These are phyloP conservation scores for Eucalyptus regnans DNA, from an alignment of 345 rosid species.

Conservation along the genomic window DNA sequence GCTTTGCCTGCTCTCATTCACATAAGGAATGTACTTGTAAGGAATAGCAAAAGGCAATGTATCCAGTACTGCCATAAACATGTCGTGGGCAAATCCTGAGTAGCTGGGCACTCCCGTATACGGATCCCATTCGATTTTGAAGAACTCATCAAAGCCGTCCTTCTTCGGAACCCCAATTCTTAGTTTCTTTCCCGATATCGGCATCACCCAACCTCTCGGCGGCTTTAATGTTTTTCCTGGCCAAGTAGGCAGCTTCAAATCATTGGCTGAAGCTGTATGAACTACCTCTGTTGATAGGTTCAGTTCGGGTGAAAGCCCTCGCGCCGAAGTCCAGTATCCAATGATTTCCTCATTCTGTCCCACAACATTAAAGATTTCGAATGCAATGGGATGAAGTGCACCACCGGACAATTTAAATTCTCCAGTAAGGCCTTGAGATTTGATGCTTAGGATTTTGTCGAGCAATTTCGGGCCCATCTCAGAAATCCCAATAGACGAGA, in stretches of 20 bases:
- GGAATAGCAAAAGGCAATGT: slow-evolving; percentile 2
- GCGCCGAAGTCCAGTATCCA: neutral
- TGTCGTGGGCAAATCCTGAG: slow-evolving; percentile 7
- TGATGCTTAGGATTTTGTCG: neutral
- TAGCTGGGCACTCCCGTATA: neutral
- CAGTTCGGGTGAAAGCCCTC: neutral
- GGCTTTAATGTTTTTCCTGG: slow-evolving; percentile 1
- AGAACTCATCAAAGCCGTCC: neutral
- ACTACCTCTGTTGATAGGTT: neutral
- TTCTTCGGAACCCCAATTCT: slow-evolving; percentile 6
- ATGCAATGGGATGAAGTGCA: neutral
- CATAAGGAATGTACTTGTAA: neutral
- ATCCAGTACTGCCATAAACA: neutral
- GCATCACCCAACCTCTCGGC: slow-evolving; percentile 11
- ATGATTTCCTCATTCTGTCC: neutral
- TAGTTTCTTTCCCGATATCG: neutral
- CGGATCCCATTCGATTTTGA: slow-evolving; percentile 1
- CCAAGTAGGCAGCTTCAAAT: neutral
- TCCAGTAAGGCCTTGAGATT: neutral
- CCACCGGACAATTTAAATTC: neutral
- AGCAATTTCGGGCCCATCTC: neutral
- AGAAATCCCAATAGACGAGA: neutral
- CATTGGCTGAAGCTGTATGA: neutral
- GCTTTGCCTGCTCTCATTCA: neutral
- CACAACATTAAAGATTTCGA: neutral